phyloP scores from a whole-genome alignment of 306 rosid species.

The Inga leiocalycina region DNA sequence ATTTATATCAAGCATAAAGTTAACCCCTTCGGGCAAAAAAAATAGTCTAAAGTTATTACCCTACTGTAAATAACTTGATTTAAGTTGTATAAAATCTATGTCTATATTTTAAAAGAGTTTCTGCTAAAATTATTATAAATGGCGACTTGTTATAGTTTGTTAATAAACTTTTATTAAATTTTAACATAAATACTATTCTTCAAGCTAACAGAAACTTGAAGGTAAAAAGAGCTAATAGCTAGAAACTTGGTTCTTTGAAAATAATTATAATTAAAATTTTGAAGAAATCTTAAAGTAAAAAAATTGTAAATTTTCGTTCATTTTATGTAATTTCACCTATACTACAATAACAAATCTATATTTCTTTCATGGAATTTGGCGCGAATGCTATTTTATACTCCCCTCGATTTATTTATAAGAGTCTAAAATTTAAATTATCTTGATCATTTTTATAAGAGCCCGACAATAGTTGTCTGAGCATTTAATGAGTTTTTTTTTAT shows the following conservation, averaged over 20 bases:
- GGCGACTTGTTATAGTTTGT: no score
- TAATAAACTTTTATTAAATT: no score
- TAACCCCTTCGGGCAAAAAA: no score
- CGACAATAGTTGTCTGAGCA: rapidly evolving
- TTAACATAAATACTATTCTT: background rate
- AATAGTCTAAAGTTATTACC: no score
- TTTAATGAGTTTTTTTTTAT: no score
- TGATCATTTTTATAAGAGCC: no score
- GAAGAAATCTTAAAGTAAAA: background rate
- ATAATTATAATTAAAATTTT: background rate
- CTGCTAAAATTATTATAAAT: background rate
- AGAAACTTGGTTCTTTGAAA: background rate
- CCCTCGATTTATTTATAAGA: no score
- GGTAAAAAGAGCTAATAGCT: background rate
- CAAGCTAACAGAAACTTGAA: background rate
- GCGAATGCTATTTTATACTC: background rate
- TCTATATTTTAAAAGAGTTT: background rate
- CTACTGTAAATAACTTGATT: no score
- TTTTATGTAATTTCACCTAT: background rate
- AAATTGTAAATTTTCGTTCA: background rate
- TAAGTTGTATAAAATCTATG: no score
- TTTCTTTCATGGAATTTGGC: background rate
- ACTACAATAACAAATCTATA: background rate
- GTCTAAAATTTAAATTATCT: no score
- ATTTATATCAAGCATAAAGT: no score